phyloP scores from a whole-genome alignment of 2,329 filamentous ascomycete genomes.

The Atkinsonella hypoxylon region DNA sequence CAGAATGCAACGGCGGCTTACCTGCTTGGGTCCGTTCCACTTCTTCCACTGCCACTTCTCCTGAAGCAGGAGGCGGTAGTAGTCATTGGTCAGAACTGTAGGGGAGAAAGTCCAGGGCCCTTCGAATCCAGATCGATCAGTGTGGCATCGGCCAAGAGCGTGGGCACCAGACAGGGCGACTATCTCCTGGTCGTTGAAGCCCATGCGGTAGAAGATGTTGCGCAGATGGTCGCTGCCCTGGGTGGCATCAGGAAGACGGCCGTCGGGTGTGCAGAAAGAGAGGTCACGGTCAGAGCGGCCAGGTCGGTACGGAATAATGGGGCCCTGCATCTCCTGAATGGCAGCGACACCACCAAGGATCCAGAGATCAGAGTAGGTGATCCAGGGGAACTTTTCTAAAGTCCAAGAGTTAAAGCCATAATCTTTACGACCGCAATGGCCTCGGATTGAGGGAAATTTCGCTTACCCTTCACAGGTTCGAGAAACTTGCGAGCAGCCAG shows the following conservation, averaged over 20 bases:
- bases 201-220: constrained; percentile 92
- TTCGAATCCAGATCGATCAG: constrained; percentile 74
- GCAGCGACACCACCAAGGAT: constrained; percentile 76
- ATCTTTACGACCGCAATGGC: neutral
- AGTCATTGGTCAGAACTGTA: constrained; percentile 89
- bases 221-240: constrained; percentile 75
- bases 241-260: constrained; percentile 68
- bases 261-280: constrained; percentile 82
- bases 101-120: constrained; percentile 91
- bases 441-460: neutral
- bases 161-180: constrained; percentile 81
- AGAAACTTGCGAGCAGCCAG: constrained; percentile 82
- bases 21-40: constrained; percentile 79
- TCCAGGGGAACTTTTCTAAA: constrained; percentile 72
- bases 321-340: constrained; percentile 92
- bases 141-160: constrained; percentile 81
- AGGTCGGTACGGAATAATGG: constrained; percentile 75
- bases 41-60: constrained; percentile 91
- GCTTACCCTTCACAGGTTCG: constrained; percentile 72
- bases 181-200: constrained; percentile 94
- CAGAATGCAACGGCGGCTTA: constrained; percentile 14
- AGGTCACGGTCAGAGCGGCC: constrained; percentile 73
- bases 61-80: constrained; percentile 72
- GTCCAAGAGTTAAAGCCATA: constrained; percentile 5
- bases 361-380: constrained; percentile 93